A percentile compares a stretch with the other conserved stretches of the same genome.
phyloP scores from a whole-genome alignment of 2,329 filamentous ascomycete species.

The Neopestalotiopsis clavispora region DNA sequence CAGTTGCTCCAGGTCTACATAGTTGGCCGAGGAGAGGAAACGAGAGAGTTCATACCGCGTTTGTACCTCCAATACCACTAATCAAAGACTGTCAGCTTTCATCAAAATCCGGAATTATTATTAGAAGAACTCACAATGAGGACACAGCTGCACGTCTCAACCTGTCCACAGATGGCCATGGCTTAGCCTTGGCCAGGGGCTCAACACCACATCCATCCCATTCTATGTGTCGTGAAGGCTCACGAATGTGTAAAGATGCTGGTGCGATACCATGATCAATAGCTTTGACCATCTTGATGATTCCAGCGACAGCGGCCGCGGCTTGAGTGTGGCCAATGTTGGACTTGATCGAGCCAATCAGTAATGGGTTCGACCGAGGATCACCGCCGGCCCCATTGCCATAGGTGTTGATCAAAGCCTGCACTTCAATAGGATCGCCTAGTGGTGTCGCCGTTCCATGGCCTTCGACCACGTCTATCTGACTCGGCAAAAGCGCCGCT shows the following conservation, averaged over 20 bases:
- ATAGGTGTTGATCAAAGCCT: conserved; percentile 13
- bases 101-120: neutral
- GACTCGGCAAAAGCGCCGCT: conserved; percentile 18
- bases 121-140: neutral
- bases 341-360: conserved; percentile 37
- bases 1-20: neutral
- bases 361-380: conserved; percentile 18
- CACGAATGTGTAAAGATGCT: conserved; percentile 10
- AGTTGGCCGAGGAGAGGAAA: neutral
- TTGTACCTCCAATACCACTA: conserved; percentile 13
- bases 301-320: conserved; percentile 33
- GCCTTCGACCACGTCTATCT: conserved; percentile 31
- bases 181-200: neutral
- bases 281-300: conserved; percentile 38
- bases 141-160: conserved; percentile 9
- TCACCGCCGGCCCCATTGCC: neutral
- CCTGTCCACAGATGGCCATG: conserved; percentile 5
- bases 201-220: conserved; percentile 13
- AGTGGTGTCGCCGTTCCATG: conserved; percentile 37
- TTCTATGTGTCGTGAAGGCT: conserved; percentile 11
- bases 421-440: conserved; percentile 17
- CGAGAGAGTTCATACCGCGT: neutral
- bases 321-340: conserved; percentile 43
- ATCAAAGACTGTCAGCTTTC: neutral
- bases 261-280: conserved; percentile 12